Base-by-base conservation (phyloP, 2,329 filamentous ascomycete species). In the Microsporum ferrugineum region DNA sequence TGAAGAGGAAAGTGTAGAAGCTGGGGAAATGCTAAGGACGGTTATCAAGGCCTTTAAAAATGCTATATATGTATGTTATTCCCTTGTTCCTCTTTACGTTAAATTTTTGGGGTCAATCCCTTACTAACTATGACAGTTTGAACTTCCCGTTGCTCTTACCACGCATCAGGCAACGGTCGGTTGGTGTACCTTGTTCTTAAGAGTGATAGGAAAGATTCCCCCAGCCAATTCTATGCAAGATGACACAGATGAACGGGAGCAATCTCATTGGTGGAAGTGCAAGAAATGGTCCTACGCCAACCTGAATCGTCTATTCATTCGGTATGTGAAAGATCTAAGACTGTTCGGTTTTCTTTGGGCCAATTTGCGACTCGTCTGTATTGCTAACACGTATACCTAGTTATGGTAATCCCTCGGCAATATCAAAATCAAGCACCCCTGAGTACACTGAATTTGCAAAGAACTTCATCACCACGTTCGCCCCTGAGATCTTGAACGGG, bases 201-300 rank as follows among this genome's bases (percentile, higher is more conserved):
- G 88, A 63, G 89, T 95, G 58, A 88, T 97, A 39, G 86, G 87
- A 67, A 97, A 97, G 76, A 79, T 86, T 27, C 85, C 89, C 39
- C 94, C 94, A 3, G 82, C 88, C 61, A 85, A 81, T 67, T 87
- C 91, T 39, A 86, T 97, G 82, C 75, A 80, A 62, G 90, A 95
- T 63, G 89, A 89, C 63, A 77, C 87, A 59, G 85, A 89, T 62
- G 92, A 97, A 71, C 85, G 94, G 62, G 94, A 97, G 75, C 84
- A 87, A 69, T 91, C 96, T 72, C 91, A 96, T 74, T 99, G 94
- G 92, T 99, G 92, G 92, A 99, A 97, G 80, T 89, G 91, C 65
- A 97, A 97, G 85, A 99, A 99, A 77, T 97, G 94, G 94, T 88
- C 92, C 12, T 99, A 96, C 75, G 95, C 94, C 70, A 97, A 97